Conservation (phyloP, 257 asterid genomes). For the Solanum pimpinellifolium region DNA sequence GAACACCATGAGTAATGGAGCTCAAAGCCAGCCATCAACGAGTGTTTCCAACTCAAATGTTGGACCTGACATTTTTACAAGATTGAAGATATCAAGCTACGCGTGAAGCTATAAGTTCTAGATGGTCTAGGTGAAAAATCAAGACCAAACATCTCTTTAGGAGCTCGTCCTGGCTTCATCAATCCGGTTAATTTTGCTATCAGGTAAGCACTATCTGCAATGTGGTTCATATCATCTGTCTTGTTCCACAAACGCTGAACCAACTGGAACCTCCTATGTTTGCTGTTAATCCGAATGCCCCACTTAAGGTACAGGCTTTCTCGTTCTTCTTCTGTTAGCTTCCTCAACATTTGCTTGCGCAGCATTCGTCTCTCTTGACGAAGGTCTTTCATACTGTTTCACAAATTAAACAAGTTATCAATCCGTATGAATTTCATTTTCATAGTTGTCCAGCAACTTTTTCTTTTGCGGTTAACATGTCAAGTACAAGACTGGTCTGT, state of each 20-base stretch:
- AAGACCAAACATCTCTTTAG: conserved; percentile 85
- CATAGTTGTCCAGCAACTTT: not conserved
- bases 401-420: not conserved
- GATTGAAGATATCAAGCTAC: conserved; percentile 49
- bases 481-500: not conserved
- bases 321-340: conserved; percentile 66
- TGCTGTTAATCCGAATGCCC: conserved; percentile 59
- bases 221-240: conserved; percentile 59
- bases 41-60: not conserved
- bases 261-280: conserved; percentile 62
- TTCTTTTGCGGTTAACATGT: not conserved
- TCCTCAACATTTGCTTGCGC: conserved; percentile 63
- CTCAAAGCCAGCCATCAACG: not conserved
- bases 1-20: not conserved
- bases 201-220: conserved; percentile 59
- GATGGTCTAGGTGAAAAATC: conserved; percentile 58
- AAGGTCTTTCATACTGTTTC: conserved; percentile 54
- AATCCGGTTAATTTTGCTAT: conserved; percentile 65
- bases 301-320: conserved; percentile 68
- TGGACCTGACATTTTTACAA: conserved; percentile 8
- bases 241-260: conserved; percentile 60
- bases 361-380: conserved; percentile 62
- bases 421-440: not conserved
- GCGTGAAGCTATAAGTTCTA: conserved; percentile 42
- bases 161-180: conserved; percentile 42